Conservation (phyloP, 495 filamentous ascomycete genomes). For the Lineolata rhizophorae region DNA sequence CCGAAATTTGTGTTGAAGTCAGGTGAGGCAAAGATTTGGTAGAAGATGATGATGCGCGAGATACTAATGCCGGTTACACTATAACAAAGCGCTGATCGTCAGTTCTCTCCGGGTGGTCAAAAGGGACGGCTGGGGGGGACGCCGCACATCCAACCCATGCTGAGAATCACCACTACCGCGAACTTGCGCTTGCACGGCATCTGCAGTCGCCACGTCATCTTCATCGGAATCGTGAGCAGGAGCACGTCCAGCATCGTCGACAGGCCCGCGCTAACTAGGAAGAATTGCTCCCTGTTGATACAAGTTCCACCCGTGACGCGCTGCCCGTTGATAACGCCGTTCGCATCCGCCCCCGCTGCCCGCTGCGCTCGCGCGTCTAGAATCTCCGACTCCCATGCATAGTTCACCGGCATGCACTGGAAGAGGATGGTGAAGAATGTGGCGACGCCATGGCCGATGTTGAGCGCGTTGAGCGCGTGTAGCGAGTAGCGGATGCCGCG, state of each 20-base stretch:
- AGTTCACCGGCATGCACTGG: conserved; percentile 28
- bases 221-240: conserved; percentile 24
- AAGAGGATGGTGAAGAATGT: conserved; percentile 35
- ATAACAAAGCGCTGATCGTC: neutral
- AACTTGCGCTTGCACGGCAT: conserved; percentile 23
- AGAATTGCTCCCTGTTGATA: conserved; percentile 22
- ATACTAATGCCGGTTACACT: conserved; percentile 9
- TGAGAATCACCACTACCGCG: conserved; percentile 22
- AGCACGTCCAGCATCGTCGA: conserved; percentile 27
- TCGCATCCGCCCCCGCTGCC: neutral
- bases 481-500: conserved; percentile 20
- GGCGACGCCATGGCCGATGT: conserved; percentile 28
- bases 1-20: conserved; percentile 8
- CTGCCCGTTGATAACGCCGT: conserved; percentile 17
- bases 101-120: neutral
- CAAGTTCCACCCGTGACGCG: conserved; percentile 20
- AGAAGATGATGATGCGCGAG: conserved; percentile 10
- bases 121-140: neutral
- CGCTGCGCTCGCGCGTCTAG: neutral
- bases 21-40: conserved; percentile 9
- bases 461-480: conserved; percentile 23
- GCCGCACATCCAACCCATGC: conserved; percentile 13
- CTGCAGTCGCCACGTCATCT: conserved; percentile 25
- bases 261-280: conserved; percentile 21
- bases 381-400: conserved; percentile 6